A percentile compares a stretch with the other conserved stretches of the same genome.
Conservation (phyloP, 2,329 filamentous ascomycete genomes). For the Phialemoniopsis sp. region DNA sequence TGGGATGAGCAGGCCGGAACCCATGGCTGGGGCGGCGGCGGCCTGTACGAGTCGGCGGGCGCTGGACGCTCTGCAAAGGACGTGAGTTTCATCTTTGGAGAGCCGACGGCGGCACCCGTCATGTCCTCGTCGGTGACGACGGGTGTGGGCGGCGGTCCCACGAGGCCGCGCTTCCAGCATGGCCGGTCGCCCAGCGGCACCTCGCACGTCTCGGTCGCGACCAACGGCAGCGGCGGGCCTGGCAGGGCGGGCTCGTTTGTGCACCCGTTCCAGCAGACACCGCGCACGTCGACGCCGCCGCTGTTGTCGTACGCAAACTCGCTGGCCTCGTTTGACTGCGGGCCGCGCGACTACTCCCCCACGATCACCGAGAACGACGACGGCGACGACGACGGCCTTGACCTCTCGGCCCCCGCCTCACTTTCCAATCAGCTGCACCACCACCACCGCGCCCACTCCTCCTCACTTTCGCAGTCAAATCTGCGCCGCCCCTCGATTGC, state of each 20-base stretch:
- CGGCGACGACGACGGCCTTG: slow-evolving; percentile 13
- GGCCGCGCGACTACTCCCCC: slow-evolving; percentile 47
- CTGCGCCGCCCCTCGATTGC: slow-evolving; percentile 31
- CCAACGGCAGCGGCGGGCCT: slow-evolving; percentile 48
- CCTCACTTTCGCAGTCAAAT: slow-evolving; percentile 18
- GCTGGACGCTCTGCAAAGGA: slow-evolving; percentile 29
- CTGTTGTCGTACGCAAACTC: slow-evolving; percentile 52
- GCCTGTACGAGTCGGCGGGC: slow-evolving; percentile 16
- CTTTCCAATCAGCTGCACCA: slow-evolving; percentile 14
- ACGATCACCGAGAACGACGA: slow-evolving; percentile 49
- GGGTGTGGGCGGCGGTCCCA: slow-evolving; percentile 7
- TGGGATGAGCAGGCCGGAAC: slow-evolving; percentile 50
- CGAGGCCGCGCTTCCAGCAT: slow-evolving; percentile 42
- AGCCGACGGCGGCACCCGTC: slow-evolving; percentile 14
- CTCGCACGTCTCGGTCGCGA: slow-evolving; percentile 53
- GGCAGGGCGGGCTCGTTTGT: slow-evolving; percentile 47
- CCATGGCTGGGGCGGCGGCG: slow-evolving; percentile 24
- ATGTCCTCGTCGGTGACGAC: slow-evolving; percentile 5
- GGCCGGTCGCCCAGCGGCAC: slow-evolving; percentile 54
- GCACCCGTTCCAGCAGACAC: slow-evolving; percentile 62
- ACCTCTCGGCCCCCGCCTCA: slow-evolving; percentile 7
- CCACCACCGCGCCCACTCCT: slow-evolving; percentile 19
- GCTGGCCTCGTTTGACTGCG: slow-evolving; percentile 41
- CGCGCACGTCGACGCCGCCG: slow-evolving; percentile 56
- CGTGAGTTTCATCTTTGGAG: slow-evolving; percentile 36